Conservation (phyloP, 495 filamentous ascomycete species). For the Penicillium waksmanii region DNA sequence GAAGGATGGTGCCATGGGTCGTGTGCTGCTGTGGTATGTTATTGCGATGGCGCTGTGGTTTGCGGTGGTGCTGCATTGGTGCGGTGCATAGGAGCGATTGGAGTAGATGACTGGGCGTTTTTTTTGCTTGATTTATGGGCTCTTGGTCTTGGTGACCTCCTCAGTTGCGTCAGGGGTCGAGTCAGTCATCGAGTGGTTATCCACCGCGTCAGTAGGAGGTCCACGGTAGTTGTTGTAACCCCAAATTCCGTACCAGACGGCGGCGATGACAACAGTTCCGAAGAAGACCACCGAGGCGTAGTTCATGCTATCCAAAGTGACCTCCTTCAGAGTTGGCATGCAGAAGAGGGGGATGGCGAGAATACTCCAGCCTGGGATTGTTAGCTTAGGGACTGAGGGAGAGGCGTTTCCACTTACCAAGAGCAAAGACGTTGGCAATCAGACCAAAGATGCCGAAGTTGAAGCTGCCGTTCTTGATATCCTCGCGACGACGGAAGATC, state of each 20-base stretch:
- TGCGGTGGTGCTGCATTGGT: not conserved
- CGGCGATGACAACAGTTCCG: slow-evolving; percentile 53
- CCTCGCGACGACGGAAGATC: slow-evolving; percentile 51
- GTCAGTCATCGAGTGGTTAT: slow-evolving; percentile 14
- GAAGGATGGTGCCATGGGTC: not conserved
- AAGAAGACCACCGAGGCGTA: slow-evolving; percentile 64
- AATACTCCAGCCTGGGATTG: slow-evolving; percentile 55
- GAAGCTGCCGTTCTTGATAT: slow-evolving; percentile 57
- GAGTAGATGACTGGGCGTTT: not conserved
- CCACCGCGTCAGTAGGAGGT: slow-evolving; percentile 33
- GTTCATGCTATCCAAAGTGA: slow-evolving; percentile 49
- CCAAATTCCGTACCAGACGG: slow-evolving; percentile 64
- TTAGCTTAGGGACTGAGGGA: slow-evolving; percentile 17
- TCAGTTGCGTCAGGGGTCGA: slow-evolving; percentile 18
- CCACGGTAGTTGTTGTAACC: slow-evolving; percentile 47
- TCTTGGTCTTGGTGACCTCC: slow-evolving; percentile 17
- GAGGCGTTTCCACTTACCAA: slow-evolving; percentile 45
- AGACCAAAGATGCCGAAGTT: slow-evolving; percentile 59
- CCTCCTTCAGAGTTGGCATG: slow-evolving; percentile 43
- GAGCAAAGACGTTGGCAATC: slow-evolving; percentile 55
- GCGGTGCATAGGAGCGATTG: slow-evolving; percentile 3
- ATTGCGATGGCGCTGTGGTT: not conserved
- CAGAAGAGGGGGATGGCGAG: slow-evolving; percentile 59
- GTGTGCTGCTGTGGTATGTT: not conserved
- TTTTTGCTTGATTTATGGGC: slow-evolving; percentile 1